Evolutionary conservation across 2,329 filamentous ascomycete species (phyloP).

Genomic region (Rugonectria rugulosa): DNA sequence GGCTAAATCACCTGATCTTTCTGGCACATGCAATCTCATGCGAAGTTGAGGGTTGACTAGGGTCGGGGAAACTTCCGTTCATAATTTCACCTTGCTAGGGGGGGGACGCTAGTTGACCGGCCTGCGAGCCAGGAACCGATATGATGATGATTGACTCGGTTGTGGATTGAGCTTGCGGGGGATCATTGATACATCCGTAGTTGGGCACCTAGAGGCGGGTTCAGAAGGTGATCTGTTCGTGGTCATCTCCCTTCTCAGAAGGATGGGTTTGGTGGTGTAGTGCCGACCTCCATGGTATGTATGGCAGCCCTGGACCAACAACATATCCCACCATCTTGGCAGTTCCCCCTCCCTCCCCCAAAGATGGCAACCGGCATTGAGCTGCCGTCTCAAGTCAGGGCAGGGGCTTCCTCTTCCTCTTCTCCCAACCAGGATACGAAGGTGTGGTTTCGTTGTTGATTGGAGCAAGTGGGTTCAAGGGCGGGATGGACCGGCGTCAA

Average conservation of each 20-base stretch:
- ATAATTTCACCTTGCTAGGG: conserved; percentile 36
- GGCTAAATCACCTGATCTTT: conserved; percentile 41
- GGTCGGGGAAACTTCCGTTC: conserved; percentile 38
- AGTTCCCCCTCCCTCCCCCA: too few species aligned
- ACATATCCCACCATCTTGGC: background rate
- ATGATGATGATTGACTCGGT: conserved; percentile 25
- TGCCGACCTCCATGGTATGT: background rate
- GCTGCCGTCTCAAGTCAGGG: too few species aligned
- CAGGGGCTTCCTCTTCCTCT: background rate
- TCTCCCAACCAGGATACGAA: background rate
- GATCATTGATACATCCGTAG: conserved; percentile 13
- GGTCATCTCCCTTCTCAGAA: background rate
- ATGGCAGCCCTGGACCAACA: background rate
- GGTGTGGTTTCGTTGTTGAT: background rate
- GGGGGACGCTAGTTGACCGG: conserved; percentile 32
- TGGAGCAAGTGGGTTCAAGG: conserved; percentile 9
- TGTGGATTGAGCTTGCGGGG: conserved; percentile 18
- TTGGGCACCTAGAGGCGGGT: conserved; percentile 1
- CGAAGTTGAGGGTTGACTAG: conserved; percentile 36
- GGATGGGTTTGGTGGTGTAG: background rate
- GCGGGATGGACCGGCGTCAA: conserved; percentile 16
- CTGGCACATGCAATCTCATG: conserved; percentile 30
- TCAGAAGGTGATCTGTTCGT: conserved; percentile 4
- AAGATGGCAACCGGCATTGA: too few species aligned
- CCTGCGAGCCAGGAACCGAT: conserved; percentile 24